Conservation (phyloP, 129 eudicot genomes). For the Smallanthus sonchifolius region DNA sequence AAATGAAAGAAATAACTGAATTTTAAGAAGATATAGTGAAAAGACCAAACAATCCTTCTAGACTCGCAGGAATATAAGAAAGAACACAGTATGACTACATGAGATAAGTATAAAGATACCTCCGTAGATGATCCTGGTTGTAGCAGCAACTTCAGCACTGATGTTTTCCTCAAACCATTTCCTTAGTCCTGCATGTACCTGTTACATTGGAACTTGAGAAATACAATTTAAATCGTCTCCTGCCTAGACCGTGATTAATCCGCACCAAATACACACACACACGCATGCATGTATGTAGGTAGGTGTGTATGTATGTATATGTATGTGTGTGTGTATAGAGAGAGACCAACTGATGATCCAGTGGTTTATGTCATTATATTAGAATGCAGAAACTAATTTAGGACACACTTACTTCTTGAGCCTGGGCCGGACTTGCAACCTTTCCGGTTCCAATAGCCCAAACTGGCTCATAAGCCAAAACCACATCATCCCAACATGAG, state of each 20-base stretch:
- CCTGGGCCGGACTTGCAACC: conserved; percentile 96
- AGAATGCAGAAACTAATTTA: not conserved
- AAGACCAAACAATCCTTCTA: not conserved
- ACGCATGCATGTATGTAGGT: not conserved
- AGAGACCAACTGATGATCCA: not conserved
- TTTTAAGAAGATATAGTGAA: not conserved
- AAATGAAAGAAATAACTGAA: not conserved
- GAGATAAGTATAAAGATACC: conserved; percentile 37
- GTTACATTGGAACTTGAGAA: conserved; percentile 16
- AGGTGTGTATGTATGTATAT: not conserved
- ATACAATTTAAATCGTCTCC: not conserved
- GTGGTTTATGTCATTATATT: not conserved
- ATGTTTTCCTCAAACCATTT: conserved; percentile 68
- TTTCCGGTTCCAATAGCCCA: conserved; percentile 99
- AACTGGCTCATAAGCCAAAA: conserved; percentile 95
- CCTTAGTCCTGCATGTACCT: conserved; percentile 86
- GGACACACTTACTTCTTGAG: conserved; percentile 80
- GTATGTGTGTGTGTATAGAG: too few species aligned
- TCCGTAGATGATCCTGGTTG: conserved; percentile 91
- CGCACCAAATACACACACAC: not conserved
- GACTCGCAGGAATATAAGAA: not conserved
- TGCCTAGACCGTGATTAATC: not conserved
- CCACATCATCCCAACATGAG: conserved; percentile 76
- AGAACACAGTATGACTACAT: not conserved
- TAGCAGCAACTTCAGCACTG: conserved; percentile 71